Evolutionary conservation across 768 basidiomycete genomes (phyloP).

Genomic region (Kwoniella pini): DNA sequence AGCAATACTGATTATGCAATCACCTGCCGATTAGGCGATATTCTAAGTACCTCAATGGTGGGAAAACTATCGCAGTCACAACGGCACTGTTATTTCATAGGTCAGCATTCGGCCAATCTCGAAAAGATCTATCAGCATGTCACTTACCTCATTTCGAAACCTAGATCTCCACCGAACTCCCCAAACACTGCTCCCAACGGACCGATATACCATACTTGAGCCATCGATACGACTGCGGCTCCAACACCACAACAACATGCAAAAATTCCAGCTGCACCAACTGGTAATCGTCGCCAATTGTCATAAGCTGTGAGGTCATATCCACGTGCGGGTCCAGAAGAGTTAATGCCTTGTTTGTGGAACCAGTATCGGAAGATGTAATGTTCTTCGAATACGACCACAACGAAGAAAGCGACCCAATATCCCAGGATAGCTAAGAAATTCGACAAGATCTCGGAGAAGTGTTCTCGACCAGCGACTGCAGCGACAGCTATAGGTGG

Average conservation of each 20-base stretch:
- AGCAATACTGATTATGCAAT: no score
- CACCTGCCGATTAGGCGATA: constrained; percentile 49
- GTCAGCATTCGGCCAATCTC: constrained; percentile 36
- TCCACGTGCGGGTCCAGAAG: constrained; percentile 55
- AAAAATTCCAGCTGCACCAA: constrained; percentile 60
- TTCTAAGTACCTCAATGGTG: constrained; percentile 61
- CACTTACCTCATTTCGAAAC: constrained; percentile 59
- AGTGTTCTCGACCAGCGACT: constrained; percentile 56
- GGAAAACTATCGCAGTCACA: constrained; percentile 60
- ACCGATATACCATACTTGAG: constrained; percentile 60
- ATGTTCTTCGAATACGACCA: constrained; percentile 60
- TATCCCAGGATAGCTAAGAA: constrained; percentile 58
- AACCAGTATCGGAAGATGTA: constrained; percentile 58
- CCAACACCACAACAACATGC: constrained; percentile 60
- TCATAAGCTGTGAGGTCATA: constrained; percentile 63
- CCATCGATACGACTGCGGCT: constrained; percentile 62
- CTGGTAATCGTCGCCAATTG: constrained; percentile 57
- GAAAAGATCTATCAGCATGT: background rate
- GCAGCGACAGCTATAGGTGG: constrained; percentile 23
- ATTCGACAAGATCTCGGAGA: constrained; percentile 57
- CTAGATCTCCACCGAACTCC: constrained; percentile 60
- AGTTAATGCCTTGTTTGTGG: background rate
- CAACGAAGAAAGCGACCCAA: constrained; percentile 60
- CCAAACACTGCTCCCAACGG: constrained; percentile 59
- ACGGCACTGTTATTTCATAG: constrained; percentile 54